Conservation (phyloP, 805 yeast species). For the Wickerhamomyces mucosus region DNA sequence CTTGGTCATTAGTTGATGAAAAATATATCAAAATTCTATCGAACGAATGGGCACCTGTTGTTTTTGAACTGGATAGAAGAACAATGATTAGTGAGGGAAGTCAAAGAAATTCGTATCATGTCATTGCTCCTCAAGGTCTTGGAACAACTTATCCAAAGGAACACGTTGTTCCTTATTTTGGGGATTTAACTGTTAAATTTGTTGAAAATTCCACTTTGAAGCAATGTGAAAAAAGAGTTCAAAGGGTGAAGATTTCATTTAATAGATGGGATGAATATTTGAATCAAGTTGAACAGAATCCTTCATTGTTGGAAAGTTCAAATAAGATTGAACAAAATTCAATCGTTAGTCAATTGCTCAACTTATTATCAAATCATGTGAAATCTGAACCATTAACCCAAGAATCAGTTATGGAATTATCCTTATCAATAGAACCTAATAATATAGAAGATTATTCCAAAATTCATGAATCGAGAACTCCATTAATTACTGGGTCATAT, state of each 20-base stretch:
- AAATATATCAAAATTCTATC: slow-evolving; percentile 50
- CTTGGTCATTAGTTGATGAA: slow-evolving; percentile 68
- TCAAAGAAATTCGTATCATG: slow-evolving; percentile 53
- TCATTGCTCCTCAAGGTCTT: slow-evolving; percentile 81
- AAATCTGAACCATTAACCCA: slow-evolving; percentile 34
- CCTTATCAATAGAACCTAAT: slow-evolving; percentile 58
- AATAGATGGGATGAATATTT: slow-evolving; percentile 75
- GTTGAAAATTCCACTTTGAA: slow-evolving; percentile 30
- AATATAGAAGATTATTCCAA: slow-evolving; percentile 32
- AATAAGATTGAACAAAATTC: slow-evolving; percentile 17
- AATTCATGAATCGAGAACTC: slow-evolving; percentile 40
- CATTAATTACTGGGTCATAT: slow-evolving; percentile 53
- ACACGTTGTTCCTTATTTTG: slow-evolving; percentile 82
- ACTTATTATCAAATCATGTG: slow-evolving; percentile 36
- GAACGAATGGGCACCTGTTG: slow-evolving; percentile 88
- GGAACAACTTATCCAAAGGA: slow-evolving; percentile 69
- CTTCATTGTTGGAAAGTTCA: slow-evolving; percentile 10
- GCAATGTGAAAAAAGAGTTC: slow-evolving; percentile 57
- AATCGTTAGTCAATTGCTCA: slow-evolving; percentile 31
- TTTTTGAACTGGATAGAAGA: slow-evolving; percentile 78
- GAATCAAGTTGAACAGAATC: slow-evolving; percentile 27
- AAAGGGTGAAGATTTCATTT: slow-evolving; percentile 61
- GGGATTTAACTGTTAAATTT: slow-evolving; percentile 56
- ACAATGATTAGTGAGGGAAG: slow-evolving; percentile 48
- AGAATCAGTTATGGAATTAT: slow-evolving; percentile 50